phyloP scores from a whole-genome alignment of 1,139 yeast genomes.

The Blastobotrys proliferans region DNA sequence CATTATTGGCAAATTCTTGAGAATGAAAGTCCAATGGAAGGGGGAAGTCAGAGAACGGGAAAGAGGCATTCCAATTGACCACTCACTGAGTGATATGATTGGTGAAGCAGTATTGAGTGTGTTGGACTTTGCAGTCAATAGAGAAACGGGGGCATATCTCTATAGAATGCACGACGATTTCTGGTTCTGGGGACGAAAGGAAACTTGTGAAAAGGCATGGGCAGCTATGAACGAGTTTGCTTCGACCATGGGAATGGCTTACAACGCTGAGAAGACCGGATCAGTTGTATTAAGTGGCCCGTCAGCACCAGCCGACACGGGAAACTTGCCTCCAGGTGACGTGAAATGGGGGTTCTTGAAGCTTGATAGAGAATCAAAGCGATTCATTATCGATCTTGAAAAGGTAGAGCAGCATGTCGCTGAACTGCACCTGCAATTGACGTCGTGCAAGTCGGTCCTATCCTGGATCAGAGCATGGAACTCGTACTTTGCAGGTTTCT shows the following conservation, averaged over 20 bases:
- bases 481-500: slow-evolving; percentile 17
- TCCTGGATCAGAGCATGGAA: slow-evolving; percentile 20
- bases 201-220: slow-evolving; percentile 20
- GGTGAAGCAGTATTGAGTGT: slow-evolving; percentile 20
- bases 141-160: slow-evolving; percentile 15
- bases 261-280: slow-evolving; percentile 22
- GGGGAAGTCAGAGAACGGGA: slow-evolving; percentile 10
- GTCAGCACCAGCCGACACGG: too few species aligned
- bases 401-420: slow-evolving; percentile 17
- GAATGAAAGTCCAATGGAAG: slow-evolving; percentile 15
- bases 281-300: slow-evolving; percentile 15
- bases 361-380: slow-evolving; percentile 11
- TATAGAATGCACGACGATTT: slow-evolving; percentile 23
- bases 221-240: slow-evolving; percentile 16
- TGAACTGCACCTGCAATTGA: slow-evolving; percentile 19
- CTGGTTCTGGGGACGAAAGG: slow-evolving; percentile 21
- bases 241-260: slow-evolving; percentile 17
- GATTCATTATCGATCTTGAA: slow-evolving; percentile 16
- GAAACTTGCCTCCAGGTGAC: slow-evolving; percentile 17
- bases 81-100: slow-evolving; percentile 17
- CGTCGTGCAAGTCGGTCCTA: slow-evolving; percentile 13
- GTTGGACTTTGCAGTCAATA: slow-evolving; percentile 19
- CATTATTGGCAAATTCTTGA: slow-evolving; percentile 16
- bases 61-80: slow-evolving; percentile 19
- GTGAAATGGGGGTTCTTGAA: slow-evolving; percentile 20